phyloP scores from a whole-genome alignment of 2,329 filamentous ascomycete species.

The Neofusicoccum sp. region DNA sequence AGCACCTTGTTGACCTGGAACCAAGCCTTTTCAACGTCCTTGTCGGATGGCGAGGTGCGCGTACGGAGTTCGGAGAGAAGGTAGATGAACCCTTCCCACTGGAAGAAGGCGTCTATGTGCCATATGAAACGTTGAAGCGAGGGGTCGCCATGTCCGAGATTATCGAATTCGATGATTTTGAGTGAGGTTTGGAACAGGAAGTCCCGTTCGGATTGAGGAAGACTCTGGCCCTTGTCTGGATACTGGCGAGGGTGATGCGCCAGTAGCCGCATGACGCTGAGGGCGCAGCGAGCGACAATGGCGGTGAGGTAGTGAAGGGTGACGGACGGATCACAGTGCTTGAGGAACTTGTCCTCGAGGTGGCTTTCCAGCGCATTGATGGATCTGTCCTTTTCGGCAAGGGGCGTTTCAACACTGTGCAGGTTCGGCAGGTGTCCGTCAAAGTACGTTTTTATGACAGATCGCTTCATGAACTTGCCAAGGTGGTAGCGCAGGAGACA shows the following conservation, averaged over 20 bases:
- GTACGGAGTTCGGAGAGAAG: slow-evolving; percentile 39
- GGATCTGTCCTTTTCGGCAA: slow-evolving; percentile 30
- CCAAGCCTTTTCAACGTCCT: slow-evolving; percentile 43
- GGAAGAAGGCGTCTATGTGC: slow-evolving; percentile 49
- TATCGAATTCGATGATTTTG: slow-evolving; percentile 43
- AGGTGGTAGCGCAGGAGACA: slow-evolving; percentile 44
- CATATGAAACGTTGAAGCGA: slow-evolving; percentile 44
- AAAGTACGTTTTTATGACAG: slow-evolving; percentile 16
- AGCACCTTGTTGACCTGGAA: slow-evolving; percentile 44
- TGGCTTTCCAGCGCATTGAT: slow-evolving; percentile 43
- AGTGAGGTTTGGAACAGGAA: slow-evolving; percentile 42
- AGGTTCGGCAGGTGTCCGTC: slow-evolving; percentile 24
- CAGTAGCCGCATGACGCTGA: slow-evolving; percentile 44
- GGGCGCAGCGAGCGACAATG: slow-evolving; percentile 44
- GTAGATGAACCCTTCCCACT: slow-evolving; percentile 54
- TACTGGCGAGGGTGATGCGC: slow-evolving; percentile 46
- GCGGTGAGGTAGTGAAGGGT: slow-evolving; percentile 46
- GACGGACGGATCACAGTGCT: slow-evolving; percentile 36
- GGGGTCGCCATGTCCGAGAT: slow-evolving; percentile 39
- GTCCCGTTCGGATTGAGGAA: slow-evolving; percentile 37
- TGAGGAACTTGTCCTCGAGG: slow-evolving; percentile 40
- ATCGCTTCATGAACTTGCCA: slow-evolving; percentile 38
- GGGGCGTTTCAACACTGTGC: slow-evolving; percentile 25
- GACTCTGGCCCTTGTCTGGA: slow-evolving; percentile 27
- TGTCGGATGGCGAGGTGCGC: slow-evolving; percentile 25